Percentiles rank a stretch among this genome's conserved stretches.
Conservation (phyloP, 768 basidiomycete species). For the Xanthoconium purpureum region DNA sequence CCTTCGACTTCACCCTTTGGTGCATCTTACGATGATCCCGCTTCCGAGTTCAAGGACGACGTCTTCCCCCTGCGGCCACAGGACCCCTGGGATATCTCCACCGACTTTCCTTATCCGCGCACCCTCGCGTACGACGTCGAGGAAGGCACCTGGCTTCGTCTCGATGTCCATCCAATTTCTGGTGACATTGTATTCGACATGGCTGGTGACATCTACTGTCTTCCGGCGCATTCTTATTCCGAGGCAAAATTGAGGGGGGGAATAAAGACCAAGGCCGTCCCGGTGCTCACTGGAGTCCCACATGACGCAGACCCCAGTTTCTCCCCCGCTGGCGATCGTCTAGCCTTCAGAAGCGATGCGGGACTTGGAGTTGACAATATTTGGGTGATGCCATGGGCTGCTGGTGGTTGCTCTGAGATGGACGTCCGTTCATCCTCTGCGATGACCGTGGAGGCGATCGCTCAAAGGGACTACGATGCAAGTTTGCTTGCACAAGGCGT, state of each 20-base stretch:
- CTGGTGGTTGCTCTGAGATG: constrained; percentile 56
- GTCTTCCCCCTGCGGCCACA: constrained; percentile 60
- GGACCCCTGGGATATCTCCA: constrained; percentile 68
- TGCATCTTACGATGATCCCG: constrained; percentile 31
- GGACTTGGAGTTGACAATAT: constrained; percentile 73
- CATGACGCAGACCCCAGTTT: constrained; percentile 73
- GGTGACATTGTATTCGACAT: constrained; percentile 77
- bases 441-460: constrained; percentile 37
- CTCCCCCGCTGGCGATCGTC: constrained; percentile 58
- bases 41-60: constrained; percentile 47
- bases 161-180: constrained; percentile 66
- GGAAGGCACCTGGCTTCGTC: constrained; percentile 73
- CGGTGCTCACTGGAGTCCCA: constrained; percentile 62
- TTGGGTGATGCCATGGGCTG: constrained; percentile 62
- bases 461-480: constrained; percentile 42
- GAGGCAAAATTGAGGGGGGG: constrained; percentile 25
- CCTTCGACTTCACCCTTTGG: constrained; percentile 4
- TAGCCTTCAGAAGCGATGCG: constrained; percentile 74
- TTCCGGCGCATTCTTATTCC: constrained; percentile 44
- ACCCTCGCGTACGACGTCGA: constrained; percentile 62
- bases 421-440: constrained; percentile 41
- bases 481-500: constrained; percentile 46
- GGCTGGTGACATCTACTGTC: constrained; percentile 71
- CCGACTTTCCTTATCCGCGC: constrained; percentile 70
- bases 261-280: constrained; percentile 45